A percentile compares a stretch with the other conserved stretches of the same genome.
phyloP scores from a whole-genome alignment of 192 early-diverging fungal species.

The Ambispora gerdemannii region DNA sequence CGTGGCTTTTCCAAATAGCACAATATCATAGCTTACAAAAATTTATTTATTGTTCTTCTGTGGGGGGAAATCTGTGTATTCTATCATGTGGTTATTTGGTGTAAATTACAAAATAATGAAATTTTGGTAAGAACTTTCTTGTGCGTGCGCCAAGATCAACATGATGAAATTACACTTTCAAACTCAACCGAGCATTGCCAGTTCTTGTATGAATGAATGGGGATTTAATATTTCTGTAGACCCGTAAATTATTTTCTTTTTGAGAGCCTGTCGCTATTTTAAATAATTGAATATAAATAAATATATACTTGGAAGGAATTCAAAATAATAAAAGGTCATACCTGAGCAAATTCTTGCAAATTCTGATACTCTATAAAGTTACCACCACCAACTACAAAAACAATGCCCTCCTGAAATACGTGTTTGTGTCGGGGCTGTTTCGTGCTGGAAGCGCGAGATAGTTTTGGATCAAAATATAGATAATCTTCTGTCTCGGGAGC shows the following conservation, averaged over 20 bases:
- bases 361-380: constrained; percentile 99
- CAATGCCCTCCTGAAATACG: constrained; percentile 87
- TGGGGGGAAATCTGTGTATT: too few species aligned
- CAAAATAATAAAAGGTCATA: constrained; percentile 32
- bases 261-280: constrained; percentile 38
- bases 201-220: constrained; percentile 74
- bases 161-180: too few species aligned
- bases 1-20: too few species aligned
- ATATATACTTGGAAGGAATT: not conserved
- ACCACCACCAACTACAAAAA: constrained; percentile 97
- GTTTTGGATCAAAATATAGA: constrained; percentile 87
- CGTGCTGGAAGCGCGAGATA: constrained; percentile 48
- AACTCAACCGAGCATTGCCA: constrained; percentile 63
- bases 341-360: constrained; percentile 82
- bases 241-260: constrained; percentile 89
- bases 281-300: not conserved
- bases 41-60: too few species aligned
- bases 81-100: too few species aligned
- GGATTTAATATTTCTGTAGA: constrained; percentile 87
- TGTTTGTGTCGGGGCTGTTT: constrained; percentile 42
- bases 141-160: too few species aligned
- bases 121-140: too few species aligned
- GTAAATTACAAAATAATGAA: too few species aligned
- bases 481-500: constrained; percentile 74
- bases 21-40: too few species aligned